Percentiles rank a stretch among this genome's conserved stretches.
Evolutionary conservation across 75 land plant species (phyloP).

Genomic region (Cryptomeria japonica): DNA sequence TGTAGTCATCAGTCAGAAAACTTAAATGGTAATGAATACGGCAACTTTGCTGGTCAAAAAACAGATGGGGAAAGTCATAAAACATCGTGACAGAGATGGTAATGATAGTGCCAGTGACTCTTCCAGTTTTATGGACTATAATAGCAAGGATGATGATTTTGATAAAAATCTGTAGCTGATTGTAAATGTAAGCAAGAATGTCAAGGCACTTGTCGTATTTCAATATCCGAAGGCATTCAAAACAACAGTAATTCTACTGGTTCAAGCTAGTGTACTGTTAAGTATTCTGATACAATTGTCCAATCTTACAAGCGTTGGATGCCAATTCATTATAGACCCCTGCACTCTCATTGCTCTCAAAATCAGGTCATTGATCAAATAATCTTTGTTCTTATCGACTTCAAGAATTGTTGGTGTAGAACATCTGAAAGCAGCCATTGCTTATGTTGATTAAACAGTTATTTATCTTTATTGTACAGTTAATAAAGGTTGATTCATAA

Average conservation of each 20-base stretch:
- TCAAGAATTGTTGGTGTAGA: not conserved
- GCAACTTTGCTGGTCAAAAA: slow-evolving; percentile 6
- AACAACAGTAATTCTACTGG: not conserved
- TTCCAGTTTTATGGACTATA: not conserved
- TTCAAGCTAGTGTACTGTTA: not conserved
- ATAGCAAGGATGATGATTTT: not conserved
- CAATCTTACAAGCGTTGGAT: not conserved
- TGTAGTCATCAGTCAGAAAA: not conserved
- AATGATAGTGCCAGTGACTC: not conserved
- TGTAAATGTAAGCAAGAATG: not conserved
- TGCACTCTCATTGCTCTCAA: not conserved
- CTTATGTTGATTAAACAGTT: not conserved
- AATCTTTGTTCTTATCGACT: not conserved
- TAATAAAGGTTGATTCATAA: not conserved
- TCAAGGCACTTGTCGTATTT: not conserved
- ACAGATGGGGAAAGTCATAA: slow-evolving; percentile 22
- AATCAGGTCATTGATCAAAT: not conserved
- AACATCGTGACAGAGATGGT: not conserved
- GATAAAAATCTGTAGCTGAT: not conserved
- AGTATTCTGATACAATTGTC: not conserved
- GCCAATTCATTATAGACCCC: not conserved
- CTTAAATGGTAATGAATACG: slow-evolving; percentile 3
- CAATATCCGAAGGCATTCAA: not conserved
- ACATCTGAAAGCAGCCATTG: not conserved
- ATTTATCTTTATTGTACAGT: not conserved